Evolutionary conservation across 2,329 filamentous ascomycete genomes (phyloP), one percentile per base, ranked within the genome.

Genomic region (Xylariaceae sp.): DNA sequence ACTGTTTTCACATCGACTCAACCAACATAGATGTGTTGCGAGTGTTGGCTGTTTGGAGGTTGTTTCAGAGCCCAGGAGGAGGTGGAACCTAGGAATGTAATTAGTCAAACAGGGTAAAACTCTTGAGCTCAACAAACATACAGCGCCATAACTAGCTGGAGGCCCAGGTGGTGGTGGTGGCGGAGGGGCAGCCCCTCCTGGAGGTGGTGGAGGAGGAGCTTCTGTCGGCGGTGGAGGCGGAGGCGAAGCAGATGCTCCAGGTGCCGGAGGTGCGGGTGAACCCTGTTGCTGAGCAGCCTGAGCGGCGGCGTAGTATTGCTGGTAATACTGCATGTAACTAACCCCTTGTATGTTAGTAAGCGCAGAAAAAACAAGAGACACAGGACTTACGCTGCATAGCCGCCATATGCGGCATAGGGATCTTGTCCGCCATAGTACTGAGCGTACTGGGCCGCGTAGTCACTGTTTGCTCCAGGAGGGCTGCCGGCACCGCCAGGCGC

Each of bases 371-470:
- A 5, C 15, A 11, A 9, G 6, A 23, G 8, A 29, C 15, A 33
- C 37, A 23, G 16, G 13, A 69, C 78, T 68, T 81, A 90, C 75
- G 88, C 89, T 63, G 87, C 83, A 72, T 94, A 97, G 49, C 93
- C 93, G 58, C 93, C 93, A 64, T 94, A 97, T 7, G 89, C 86
- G 35, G 91, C 91, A 70, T 97, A 97, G 0, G 92, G 93, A 67
- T 97, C 91, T 58, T 82, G 77, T 49, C 79, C 79, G 58, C 80
- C 81, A 57, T 92, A 93, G 72, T 95, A 94, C 70, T 92, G 88
- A 2, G 89, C 87, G 70, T 95, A 95, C 67, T 93, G 89, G 15
- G 88, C 85, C 46, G 84, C 84, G 70, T 94, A 94, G 64, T 95
- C 67, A 33, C 71, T 67, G 21, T 42, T 62, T 4, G 62, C 58